Base-by-base conservation (phyloP, 495 filamentous ascomycete species). In the Penicillium angulare region DNA sequence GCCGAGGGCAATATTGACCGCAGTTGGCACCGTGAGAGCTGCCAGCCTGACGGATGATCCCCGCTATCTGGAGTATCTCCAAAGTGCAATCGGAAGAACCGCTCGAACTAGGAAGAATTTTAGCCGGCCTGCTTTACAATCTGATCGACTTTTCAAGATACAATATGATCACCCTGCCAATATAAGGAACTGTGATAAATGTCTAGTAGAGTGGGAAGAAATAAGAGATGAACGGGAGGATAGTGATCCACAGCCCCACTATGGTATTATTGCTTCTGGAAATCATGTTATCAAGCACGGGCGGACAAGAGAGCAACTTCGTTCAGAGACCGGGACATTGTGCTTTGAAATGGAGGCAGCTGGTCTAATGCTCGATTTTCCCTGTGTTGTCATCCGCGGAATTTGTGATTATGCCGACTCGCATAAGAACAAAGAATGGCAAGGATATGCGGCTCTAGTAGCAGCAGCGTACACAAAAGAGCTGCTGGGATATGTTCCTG, bases 1-100 rank as follows among this genome's bases (percentile, higher is more conserved):
- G 22, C 60, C 65, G 1, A 47, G 33, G 18, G 26, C 50, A 13
- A 35, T 67, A 16, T 52, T 61, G 39, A 57, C 47, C 18, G 64
- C 64, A 17, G 45, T 67, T 16, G 32, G 27, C 26, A 48, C 17
- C 12, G 47, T 73, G 48, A 52, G 52, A 34, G 61, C 66, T 29
- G 42, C 49, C 17, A 32, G 60, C 18, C 27, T 50, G 17, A 57
- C 32, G 9, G 47, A 55, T 34, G 29, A 46, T 22, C 42, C 39
- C 23, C 39, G 46, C 21, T 60, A 66, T 17, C 45, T 45, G 20
- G 36, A 47, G 26, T 50, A 54, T 41, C 23, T 74, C 16, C 23
- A 27, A n/a, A 44, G 20, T 9, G 60, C 52, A 24, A 49, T 63
- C 20, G 31, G 33, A 22, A 51, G 55, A 52, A 62, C 34, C 23